Evolutionary conservation across 1,284 basidiomycete species (phyloP), one percentile per base, ranked within the genome.

Genomic region (Ganoderma multipileum): DNA sequence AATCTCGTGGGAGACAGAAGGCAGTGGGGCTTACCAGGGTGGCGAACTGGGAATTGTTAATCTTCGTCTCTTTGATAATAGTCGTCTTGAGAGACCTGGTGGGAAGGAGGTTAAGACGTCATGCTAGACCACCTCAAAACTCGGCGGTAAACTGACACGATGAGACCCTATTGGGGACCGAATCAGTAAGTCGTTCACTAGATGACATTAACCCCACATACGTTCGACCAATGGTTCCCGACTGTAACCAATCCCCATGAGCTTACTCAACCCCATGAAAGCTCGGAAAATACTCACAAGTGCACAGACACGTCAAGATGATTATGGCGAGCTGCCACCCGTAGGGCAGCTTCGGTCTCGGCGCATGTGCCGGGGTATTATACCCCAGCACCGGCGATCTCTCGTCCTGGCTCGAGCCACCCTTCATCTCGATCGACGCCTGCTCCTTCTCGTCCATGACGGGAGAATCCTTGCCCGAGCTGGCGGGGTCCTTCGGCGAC

Each of bases 201-300:
- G 11, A 44, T 23, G 12, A 69, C 78, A 8, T 3, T 23, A 16
- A 42, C 3, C 28, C 4, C 5, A 68, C 72, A 50, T 61, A 84
- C 83, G 71, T 83, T 83, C 12, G 83, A 84, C 83, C 83, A 84
- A 69, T 84, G 83, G 72, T 84, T 83, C 2, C 83, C 83, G 65
- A 84, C 83, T 84, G 61, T 9, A 58, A 54, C 47, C 61, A 64
- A 39, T 36, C 64, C 30, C 59, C 60, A 55, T 69, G 38, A 72
- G 54, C 44, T 16, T 18, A 20, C 54, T 5, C 38, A 6, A 39
- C 8, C 33, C 9, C 38, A 42, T 47, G 6, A 20, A 42, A 50
- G 16, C 6, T 54, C 14, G 39, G 20, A 50, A 16, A 59, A 33
- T 8, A 76, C 77, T 64, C 52, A 79, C 78, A 79, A 11, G 78